phyloP scores from a whole-genome alignment of 495 filamentous ascomycete species.

The Xylaria sp. region DNA sequence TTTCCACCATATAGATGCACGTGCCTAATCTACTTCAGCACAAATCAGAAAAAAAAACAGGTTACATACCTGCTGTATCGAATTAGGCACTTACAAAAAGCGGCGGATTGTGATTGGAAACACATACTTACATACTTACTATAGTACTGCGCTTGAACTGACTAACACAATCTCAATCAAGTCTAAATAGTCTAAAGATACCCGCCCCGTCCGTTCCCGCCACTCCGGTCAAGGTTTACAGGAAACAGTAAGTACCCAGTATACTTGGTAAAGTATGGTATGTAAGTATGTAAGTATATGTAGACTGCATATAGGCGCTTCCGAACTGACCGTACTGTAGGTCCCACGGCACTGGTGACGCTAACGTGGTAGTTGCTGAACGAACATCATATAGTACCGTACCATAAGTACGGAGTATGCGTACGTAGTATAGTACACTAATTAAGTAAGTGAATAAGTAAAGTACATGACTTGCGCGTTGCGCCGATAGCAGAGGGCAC shows the following conservation, averaged over 20 bases:
- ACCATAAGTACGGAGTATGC: too few relatives aligned
- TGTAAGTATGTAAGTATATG: too few relatives aligned
- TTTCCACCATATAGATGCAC: background rate
- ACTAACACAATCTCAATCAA: background rate
- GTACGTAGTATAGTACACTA: too few relatives aligned
- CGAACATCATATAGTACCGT: too few relatives aligned
- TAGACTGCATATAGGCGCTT: too few relatives aligned
- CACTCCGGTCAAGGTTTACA: background rate
- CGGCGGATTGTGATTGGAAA: background rate
- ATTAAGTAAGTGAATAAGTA: too few relatives aligned
- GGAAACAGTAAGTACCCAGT: background rate
- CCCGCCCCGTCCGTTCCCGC: background rate
- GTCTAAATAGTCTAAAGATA: background rate
- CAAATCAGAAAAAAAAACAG: background rate
- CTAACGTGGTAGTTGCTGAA: background rate
- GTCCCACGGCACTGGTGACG: slow-evolving; percentile 4
- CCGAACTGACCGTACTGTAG: background rate
- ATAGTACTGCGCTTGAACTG: too few relatives aligned
- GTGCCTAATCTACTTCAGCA: background rate
- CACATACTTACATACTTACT: background rate
- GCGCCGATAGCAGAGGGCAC: background rate
- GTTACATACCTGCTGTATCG: too few relatives aligned
- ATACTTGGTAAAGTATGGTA: too few relatives aligned
- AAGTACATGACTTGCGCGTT: background rate
- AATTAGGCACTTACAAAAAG: too few relatives aligned